Conservation (phyloP, 805 yeast genomes). For the Candida koratica region DNA sequence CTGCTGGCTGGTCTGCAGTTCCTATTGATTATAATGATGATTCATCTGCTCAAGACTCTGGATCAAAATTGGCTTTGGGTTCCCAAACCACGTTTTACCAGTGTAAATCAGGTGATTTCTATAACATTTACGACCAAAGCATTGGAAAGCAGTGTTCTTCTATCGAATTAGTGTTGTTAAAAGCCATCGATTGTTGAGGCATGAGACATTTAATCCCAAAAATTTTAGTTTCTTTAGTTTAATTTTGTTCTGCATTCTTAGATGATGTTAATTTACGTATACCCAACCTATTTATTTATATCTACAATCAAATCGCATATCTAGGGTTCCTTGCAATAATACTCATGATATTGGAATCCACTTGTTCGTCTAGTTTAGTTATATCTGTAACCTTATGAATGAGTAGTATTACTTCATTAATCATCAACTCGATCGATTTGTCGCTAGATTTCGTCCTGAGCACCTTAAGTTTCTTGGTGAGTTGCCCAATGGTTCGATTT, state of each 20-base stretch:
- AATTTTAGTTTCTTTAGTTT: slow-evolving; percentile 8
- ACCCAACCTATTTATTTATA: not conserved
- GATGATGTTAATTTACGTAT: not conserved
- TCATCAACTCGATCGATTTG: slow-evolving; percentile 16
- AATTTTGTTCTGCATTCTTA: slow-evolving; percentile 8
- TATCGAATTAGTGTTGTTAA: slow-evolving; percentile 42
- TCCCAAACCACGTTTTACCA: slow-evolving; percentile 59
- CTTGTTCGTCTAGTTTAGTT: slow-evolving; percentile 17
- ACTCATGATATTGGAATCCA: slow-evolving; percentile 6
- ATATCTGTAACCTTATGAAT: slow-evolving; percentile 27
- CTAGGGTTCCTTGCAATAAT: slow-evolving; percentile 2
- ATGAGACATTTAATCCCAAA: not conserved
- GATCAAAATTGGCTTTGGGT: slow-evolving; percentile 56
- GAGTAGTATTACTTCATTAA: slow-evolving; percentile 28
- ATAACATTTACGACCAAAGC: slow-evolving; percentile 66
- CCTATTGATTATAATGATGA: slow-evolving; percentile 15
- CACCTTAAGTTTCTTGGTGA: slow-evolving; percentile 17
- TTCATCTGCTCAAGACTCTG: slow-evolving; percentile 16
- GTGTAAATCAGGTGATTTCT: slow-evolving; percentile 72
- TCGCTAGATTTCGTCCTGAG: slow-evolving; percentile 1
- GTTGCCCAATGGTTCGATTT: slow-evolving; percentile 24
- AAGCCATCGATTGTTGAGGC: slow-evolving; percentile 9
- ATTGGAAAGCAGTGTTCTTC: slow-evolving; percentile 20
- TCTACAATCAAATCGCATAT: not conserved
- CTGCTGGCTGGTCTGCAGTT: slow-evolving; percentile 57